These are phyloP conservation scores for Lecanicillium sp. DNA, from an alignment of 2,329 filamentous ascomycete species.

Conservation along the genomic window DNA sequence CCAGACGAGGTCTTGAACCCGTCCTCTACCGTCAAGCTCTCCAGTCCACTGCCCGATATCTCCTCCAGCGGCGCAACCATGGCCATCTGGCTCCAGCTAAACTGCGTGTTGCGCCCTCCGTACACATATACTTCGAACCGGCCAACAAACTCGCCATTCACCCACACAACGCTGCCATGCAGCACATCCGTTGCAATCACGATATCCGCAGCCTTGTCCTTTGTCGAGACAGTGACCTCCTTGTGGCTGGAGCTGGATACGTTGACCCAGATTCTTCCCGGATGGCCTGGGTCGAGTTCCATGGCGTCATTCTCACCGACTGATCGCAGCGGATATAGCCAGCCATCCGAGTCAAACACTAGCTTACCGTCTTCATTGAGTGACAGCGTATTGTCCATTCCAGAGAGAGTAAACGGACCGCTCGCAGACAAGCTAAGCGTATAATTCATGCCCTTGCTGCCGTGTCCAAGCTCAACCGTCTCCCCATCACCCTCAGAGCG, in stretches of 20 bases:
- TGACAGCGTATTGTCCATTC: slow-evolving; percentile 45
- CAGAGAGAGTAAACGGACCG: slow-evolving; percentile 25
- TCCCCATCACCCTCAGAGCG: not conserved
- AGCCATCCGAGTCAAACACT: slow-evolving; percentile 18
- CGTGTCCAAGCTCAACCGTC: slow-evolving; percentile 7
- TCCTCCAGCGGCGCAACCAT: slow-evolving; percentile 34
- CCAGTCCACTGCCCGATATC: slow-evolving; percentile 16
- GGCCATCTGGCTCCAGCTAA: slow-evolving; percentile 34
- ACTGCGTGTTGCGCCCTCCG: slow-evolving; percentile 16
- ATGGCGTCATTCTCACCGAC: slow-evolving; percentile 33
- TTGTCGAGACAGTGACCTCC: slow-evolving; percentile 24
- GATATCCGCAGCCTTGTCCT: slow-evolving; percentile 25
- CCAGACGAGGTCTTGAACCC: not conserved
- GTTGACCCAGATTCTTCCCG: slow-evolving; percentile 44
- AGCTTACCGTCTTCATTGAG: slow-evolving; percentile 27
- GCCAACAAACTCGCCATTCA: slow-evolving; percentile 24
- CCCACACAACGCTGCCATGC: slow-evolving; percentile 21
- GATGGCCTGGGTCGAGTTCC: slow-evolving; percentile 27
- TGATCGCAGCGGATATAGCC: slow-evolving; percentile 29
- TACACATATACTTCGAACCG: slow-evolving; percentile 8
- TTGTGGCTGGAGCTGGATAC: slow-evolving; percentile 35
- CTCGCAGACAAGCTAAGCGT: slow-evolving; percentile 25
- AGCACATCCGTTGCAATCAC: slow-evolving; percentile 20
- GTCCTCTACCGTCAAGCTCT: slow-evolving; percentile 6
- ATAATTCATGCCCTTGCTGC: slow-evolving; percentile 24